Conservation (phyloP, 108 stramenopile species). For the Epithemia pelagica region DNA sequence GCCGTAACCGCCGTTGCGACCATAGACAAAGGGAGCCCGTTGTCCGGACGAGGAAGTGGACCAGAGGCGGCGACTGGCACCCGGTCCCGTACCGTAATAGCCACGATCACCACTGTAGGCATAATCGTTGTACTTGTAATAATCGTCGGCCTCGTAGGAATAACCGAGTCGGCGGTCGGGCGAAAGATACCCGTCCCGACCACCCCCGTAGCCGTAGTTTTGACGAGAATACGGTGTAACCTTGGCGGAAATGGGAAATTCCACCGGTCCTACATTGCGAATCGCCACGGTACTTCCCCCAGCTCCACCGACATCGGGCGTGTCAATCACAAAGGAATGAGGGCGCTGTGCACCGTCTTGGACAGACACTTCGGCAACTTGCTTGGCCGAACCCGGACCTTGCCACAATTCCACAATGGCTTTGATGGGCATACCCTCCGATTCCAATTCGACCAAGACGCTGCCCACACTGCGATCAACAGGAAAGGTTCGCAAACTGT, state of each 20-base stretch:
- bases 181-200: too few species aligned
- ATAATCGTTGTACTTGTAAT: too few species aligned
- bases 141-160: too few species aligned
- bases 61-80: too few species aligned
- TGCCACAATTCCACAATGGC: slow-evolving; percentile 22
- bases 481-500: slow-evolving; percentile 25
- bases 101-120: not conserved
- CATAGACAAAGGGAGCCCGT: too few species aligned
- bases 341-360: slow-evolving; percentile 42
- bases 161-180: too few species aligned
- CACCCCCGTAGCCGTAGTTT: slow-evolving; percentile 1
- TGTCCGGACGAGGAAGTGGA: too few species aligned
- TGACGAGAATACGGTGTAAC: slow-evolving; percentile 16
- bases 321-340: slow-evolving; percentile 45
- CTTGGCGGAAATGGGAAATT: slow-evolving; percentile 63
- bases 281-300: slow-evolving; percentile 67
- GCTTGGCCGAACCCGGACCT: slow-evolving; percentile 14
- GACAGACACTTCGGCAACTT: slow-evolving; percentile 32
- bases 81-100: too few species aligned
- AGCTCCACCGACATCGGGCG: slow-evolving; percentile 9
- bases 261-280: slow-evolving; percentile 62
- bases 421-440: slow-evolving; percentile 22
- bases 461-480: slow-evolving; percentile 34
- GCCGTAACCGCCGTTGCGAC: not conserved
- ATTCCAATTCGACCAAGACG: slow-evolving; percentile 39